phyloP scores from a whole-genome alignment of 306 rosid species.

The Ziziphus jujuba region DNA sequence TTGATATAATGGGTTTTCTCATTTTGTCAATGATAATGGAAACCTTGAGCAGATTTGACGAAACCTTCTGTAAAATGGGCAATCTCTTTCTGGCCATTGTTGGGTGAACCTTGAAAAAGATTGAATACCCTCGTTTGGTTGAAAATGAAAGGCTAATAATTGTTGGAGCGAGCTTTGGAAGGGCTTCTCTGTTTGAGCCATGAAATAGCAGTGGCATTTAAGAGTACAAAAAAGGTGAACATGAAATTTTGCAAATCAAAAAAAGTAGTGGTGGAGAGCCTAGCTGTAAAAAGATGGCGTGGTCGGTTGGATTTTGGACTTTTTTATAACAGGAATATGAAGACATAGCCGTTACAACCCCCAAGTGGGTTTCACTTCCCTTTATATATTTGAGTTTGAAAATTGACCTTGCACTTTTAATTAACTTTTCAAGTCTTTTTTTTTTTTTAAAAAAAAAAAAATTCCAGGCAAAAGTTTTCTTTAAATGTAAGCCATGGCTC shows the following conservation, averaged over 20 bases:
- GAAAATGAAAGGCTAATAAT: background rate
- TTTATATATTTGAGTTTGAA: constrained; percentile 5
- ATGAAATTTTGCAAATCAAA: constrained; percentile 1
- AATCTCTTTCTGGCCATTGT: constrained; percentile 47
- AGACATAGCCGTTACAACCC: constrained; percentile 65
- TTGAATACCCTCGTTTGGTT: no score
- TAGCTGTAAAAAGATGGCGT: constrained; percentile 44
- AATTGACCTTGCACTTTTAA: background rate
- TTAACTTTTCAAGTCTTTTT: no score
- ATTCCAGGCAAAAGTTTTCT: no score
- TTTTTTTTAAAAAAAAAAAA: no score
- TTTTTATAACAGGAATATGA: constrained; percentile 16
- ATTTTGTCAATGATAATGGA: constrained; percentile 38
- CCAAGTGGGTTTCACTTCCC: no score
- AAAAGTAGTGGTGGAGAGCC: constrained; percentile 36
- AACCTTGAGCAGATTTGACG: constrained; percentile 32
- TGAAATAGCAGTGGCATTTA: constrained; percentile 26
- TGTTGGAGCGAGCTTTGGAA: no score
- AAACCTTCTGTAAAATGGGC: constrained; percentile 39
- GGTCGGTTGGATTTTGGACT: constrained; percentile 50
- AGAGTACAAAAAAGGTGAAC: constrained; percentile 35
- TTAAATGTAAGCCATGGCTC: no score
- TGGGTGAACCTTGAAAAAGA: background rate
- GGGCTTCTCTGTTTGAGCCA: background rate
- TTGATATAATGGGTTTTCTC: constrained; percentile 42